These are phyloP conservation scores for Didymella exigua DNA, from an alignment of 2,329 filamentous ascomycete species.

Conservation along the genomic window DNA sequence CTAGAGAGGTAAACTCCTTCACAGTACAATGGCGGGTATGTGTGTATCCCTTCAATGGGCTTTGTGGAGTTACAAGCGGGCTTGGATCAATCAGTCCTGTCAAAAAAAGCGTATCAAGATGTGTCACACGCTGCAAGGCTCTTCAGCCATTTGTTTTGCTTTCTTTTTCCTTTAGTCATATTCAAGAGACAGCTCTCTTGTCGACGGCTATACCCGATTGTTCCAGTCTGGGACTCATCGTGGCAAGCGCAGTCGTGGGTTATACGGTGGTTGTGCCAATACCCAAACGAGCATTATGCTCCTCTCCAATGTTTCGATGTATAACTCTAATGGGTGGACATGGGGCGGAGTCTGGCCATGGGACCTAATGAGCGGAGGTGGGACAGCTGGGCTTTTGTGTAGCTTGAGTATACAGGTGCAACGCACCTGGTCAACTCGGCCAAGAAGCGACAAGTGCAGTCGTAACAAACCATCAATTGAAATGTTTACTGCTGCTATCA, in stretches of 20 bases:
- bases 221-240: conserved; percentile 30
- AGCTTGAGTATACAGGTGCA: conserved; percentile 17
- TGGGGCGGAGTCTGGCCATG: conserved; percentile 19
- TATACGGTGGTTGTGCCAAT: conserved; percentile 9
- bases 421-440: conserved; percentile 3
- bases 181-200: conserved; percentile 39
- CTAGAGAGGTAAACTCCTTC: conserved; percentile 29
- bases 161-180: conserved; percentile 24
- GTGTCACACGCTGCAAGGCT: conserved; percentile 39
- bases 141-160: conserved; percentile 38
- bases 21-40: conserved; percentile 20
- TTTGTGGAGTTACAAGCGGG: conserved; percentile 26
- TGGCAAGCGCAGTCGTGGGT: conserved; percentile 42
- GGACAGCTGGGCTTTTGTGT: conserved; percentile 16
- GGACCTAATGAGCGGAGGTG: conserved; percentile 23
- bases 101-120: conserved; percentile 30
- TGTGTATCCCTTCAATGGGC: conserved; percentile 30
- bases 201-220: conserved; percentile 41
- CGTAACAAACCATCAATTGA: conserved; percentile 4
- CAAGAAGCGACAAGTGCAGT: neutral
- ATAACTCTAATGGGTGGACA: conserved; percentile 26
- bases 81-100: conserved; percentile 11
- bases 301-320: conserved; percentile 29
- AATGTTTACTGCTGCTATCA: conserved; percentile 1
- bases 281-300: conserved; percentile 19